These are phyloP conservation scores for Suillus sp. DNA, from an alignment of 768 basidiomycete species.

Conservation along the genomic window DNA sequence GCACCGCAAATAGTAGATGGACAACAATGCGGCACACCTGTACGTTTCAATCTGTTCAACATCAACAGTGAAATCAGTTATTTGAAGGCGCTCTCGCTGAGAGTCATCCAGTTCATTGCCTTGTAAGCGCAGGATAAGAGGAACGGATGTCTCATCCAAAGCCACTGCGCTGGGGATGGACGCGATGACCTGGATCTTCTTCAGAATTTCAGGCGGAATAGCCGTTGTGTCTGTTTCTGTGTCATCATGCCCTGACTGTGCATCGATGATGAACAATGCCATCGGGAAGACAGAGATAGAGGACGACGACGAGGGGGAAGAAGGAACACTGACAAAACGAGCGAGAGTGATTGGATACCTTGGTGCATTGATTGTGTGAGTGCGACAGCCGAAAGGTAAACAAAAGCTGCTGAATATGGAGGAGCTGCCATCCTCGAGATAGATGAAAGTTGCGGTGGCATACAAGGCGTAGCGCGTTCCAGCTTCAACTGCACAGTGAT, in stretches of 20 bases:
- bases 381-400: constrained; percentile 52
- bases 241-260: constrained; percentile 28
- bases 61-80: constrained; percentile 57
- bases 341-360: constrained; percentile 48
- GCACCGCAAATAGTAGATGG: constrained; percentile 8
- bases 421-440: constrained; percentile 43
- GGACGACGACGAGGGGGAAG: constrained; percentile 28
- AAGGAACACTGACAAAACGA: constrained; percentile 53
- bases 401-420: constrained; percentile 58
- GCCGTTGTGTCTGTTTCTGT: constrained; percentile 18
- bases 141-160: constrained; percentile 48
- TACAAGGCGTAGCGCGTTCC: constrained; percentile 69
- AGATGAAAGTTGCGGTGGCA: constrained; percentile 62
- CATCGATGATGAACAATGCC: constrained; percentile 47
- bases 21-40: constrained; percentile 46
- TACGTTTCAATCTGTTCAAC: constrained; percentile 66
- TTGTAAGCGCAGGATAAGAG: constrained; percentile 62
- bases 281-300: constrained; percentile 33
- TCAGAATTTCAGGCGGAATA: constrained; percentile 56
- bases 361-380: constrained; percentile 42
- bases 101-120: constrained; percentile 50
- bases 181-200: constrained; percentile 64
- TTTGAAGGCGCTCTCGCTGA: constrained; percentile 55
- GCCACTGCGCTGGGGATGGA: constrained; percentile 60
- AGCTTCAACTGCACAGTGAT: constrained; percentile 40